A percentile compares a stretch with the other conserved stretches of the same genome.
phyloP scores from a whole-genome alignment of 192 early-diverging fungal genomes.

The Rhizoclosmatium sp. region DNA sequence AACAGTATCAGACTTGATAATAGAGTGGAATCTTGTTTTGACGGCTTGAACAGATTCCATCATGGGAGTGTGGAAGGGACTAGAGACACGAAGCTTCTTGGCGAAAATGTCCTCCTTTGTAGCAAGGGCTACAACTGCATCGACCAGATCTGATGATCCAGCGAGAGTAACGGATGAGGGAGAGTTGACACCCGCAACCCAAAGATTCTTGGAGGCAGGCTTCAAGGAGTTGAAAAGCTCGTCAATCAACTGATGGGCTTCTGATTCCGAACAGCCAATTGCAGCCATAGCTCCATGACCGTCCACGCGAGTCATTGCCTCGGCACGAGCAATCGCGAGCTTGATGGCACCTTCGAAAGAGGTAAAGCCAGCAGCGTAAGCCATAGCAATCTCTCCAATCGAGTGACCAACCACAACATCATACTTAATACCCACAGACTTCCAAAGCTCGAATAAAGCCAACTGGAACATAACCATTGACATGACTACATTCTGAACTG shows the following conservation, averaged over 20 bases:
- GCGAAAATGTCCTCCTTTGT: constrained; percentile 36
- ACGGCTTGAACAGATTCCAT: constrained; percentile 12
- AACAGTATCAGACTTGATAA: background rate
- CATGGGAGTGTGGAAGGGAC: constrained; percentile 47
- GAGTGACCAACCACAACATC: constrained; percentile 39
- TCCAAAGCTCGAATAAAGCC: constrained; percentile 44
- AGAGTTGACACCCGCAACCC: constrained; percentile 47
- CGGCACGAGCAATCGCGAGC: constrained; percentile 44
- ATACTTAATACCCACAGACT: constrained; percentile 30
- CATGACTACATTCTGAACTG: constrained; percentile 37
- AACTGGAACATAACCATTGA: constrained; percentile 43
- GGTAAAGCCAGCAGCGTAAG: constrained; percentile 39
- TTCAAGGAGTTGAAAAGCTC: constrained; percentile 25
- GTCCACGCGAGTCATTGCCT: constrained; percentile 29
- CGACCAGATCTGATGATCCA: constrained; percentile 34
- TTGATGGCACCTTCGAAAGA: constrained; percentile 34
- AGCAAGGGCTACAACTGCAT: constrained; percentile 32
- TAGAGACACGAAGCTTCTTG: constrained; percentile 36
- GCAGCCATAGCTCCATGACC: constrained; percentile 46
- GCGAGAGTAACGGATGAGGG: constrained; percentile 40
- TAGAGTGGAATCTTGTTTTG: constrained; percentile 11
- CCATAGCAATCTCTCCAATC: constrained; percentile 46
- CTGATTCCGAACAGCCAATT: constrained; percentile 4
- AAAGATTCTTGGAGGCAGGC: constrained; percentile 2
- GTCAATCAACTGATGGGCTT: constrained; percentile 19